phyloP scores from a whole-genome alignment of 1,139 yeast genomes.

The Yamadazyma siamensis region DNA sequence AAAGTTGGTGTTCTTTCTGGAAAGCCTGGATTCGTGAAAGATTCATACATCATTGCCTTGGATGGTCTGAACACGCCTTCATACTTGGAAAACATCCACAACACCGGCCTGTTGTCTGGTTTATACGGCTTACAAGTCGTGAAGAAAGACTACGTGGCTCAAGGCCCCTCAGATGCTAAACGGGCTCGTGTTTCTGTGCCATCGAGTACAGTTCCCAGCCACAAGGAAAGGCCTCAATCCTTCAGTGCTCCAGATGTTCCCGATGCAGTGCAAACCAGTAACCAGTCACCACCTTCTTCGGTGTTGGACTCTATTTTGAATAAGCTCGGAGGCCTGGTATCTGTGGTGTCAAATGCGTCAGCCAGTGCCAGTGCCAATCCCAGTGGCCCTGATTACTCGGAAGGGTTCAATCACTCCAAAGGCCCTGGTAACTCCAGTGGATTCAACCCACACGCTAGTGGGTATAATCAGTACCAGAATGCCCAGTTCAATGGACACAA shows the following conservation, averaged over 20 bases:
- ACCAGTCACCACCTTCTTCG: no score
- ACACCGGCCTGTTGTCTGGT: conserved; percentile 18
- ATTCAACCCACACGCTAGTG: neutral
- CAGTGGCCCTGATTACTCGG: neutral
- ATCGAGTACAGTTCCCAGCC: no score
- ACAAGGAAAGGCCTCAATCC: no score
- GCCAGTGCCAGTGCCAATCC: neutral
- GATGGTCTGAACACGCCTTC: conserved; percentile 19
- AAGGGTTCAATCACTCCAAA: neutral
- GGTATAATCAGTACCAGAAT: no score
- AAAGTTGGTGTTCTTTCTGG: conserved; percentile 64
- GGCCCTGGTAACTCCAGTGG: conserved; percentile 1
- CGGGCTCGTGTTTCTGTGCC: no score
- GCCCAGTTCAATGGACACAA: no score
- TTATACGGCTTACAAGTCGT: conserved; percentile 47
- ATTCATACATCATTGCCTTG: conserved; percentile 58
- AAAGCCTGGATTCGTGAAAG: conserved; percentile 53
- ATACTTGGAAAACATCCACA: conserved; percentile 20
- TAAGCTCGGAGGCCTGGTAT: conserved; percentile 14
- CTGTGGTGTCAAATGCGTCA: neutral
- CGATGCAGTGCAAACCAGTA: no score
- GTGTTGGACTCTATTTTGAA: conserved; percentile 21
- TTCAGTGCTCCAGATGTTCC: no score
- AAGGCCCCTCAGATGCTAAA: no score
- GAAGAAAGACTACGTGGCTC: conserved; percentile 37